phyloP scores from a whole-genome alignment of 306 rosid species.

The Prunus kanzakura region DNA sequence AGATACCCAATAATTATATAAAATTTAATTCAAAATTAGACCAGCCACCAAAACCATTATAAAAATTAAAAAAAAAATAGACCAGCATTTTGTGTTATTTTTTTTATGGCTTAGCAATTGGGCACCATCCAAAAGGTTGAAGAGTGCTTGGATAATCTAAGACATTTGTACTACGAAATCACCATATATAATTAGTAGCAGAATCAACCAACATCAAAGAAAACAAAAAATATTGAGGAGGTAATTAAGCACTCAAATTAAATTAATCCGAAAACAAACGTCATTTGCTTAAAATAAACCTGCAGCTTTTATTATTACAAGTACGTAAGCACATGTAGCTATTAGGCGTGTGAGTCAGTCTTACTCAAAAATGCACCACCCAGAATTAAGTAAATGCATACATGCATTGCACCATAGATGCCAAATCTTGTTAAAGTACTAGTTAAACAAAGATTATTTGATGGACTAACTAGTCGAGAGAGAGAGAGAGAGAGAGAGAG shows the following conservation, averaged over 20 bases:
- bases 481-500: neutral
- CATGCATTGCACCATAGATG: conserved; percentile 31
- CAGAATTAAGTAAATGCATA: conserved; percentile 18
- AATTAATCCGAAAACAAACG: conserved; percentile 12
- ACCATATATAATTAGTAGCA: neutral
- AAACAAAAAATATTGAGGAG: conserved; percentile 11
- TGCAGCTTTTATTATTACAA: conserved; percentile 35
- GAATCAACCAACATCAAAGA: neutral
- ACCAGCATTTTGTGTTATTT: neutral
- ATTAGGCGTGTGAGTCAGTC: conserved; percentile 33
- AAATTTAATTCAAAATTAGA: neutral
- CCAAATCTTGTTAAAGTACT: conserved; percentile 17
- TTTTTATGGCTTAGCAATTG: neutral
- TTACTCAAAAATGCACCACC: conserved; percentile 38
- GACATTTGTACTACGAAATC: neutral
- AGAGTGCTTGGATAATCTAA: neutral
- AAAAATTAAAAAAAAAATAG: neutral
- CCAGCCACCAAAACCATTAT: neutral
- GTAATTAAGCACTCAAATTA: conserved; percentile 19
- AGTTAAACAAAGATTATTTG: conserved; percentile 11
- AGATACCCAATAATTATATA: too few species aligned
- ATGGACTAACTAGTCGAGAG: neutral
- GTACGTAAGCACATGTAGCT: conserved; percentile 45
- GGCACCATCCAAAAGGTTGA: neutral
- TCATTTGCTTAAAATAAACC: conserved; percentile 21